These are phyloP conservation scores for Neofusicoccum sp. DNA, from an alignment of 2,329 filamentous ascomycete genomes.

Conservation along the genomic window DNA sequence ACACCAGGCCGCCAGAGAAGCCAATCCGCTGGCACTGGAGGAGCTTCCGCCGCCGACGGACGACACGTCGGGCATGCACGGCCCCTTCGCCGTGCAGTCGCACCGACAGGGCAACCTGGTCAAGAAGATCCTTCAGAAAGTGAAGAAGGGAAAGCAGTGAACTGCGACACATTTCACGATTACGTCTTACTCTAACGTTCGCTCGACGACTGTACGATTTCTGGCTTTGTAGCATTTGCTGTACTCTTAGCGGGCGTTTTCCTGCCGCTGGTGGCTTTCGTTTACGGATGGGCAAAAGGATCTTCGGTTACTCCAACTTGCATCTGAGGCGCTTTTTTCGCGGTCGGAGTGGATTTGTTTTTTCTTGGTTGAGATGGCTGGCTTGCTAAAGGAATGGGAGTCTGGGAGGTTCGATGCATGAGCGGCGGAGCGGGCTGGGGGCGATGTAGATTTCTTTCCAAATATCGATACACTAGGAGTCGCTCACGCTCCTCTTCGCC, in stretches of 20 bases:
- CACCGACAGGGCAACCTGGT: constrained; percentile 37
- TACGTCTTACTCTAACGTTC: constrained; percentile 11
- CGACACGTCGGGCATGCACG: constrained; percentile 49
- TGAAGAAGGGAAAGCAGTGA: constrained; percentile 29
- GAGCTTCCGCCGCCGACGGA: constrained; percentile 52
- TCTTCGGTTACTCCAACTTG: constrained; percentile 8
- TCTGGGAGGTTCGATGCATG: constrained; percentile 12
- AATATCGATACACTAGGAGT: constrained; percentile 9
- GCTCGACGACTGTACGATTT: constrained; percentile 19
- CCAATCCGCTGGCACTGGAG: constrained; percentile 58
- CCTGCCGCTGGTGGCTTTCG: constrained; percentile 1
- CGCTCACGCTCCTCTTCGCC: background rate
- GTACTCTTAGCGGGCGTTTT: constrained; percentile 25
- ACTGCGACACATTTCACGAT: constrained; percentile 2
- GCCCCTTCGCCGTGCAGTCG: constrained; percentile 49
- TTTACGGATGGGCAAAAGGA: constrained; percentile 2
- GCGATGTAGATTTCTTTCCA: constrained; percentile 11
- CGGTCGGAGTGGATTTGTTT: background rate
- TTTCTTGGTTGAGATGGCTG: background rate
- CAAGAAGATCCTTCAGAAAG: constrained; percentile 39
- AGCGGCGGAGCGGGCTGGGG: background rate
- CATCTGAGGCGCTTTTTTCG: constrained; percentile 8
- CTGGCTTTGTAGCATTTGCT: constrained; percentile 16
- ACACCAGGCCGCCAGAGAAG: constrained; percentile 36
- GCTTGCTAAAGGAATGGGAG: background rate